Conservation (phyloP, 345 rosid species). For the Pelargonium nanum region DNA sequence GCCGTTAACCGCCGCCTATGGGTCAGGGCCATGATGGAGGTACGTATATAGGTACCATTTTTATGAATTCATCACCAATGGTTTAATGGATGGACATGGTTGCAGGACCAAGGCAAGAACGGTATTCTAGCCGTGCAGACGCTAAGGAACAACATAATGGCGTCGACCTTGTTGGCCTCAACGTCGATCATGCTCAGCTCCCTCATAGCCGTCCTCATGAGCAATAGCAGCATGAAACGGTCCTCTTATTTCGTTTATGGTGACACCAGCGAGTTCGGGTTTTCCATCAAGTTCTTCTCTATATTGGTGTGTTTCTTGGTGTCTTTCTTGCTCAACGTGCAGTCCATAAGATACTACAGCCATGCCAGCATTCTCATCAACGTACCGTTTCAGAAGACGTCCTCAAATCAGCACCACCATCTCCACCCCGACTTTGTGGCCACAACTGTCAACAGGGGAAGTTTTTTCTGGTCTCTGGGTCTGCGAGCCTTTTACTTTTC, state of each 20-base stretch:
- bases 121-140: conserved; percentile 89
- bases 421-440: conserved; percentile 3
- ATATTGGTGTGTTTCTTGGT: conserved; percentile 58
- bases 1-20: conserved; percentile 77
- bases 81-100: too few species aligned
- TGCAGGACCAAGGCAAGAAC: conserved; percentile 53
- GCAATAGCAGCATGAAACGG: conserved; percentile 15
- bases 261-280: conserved; percentile 35
- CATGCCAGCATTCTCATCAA: conserved; percentile 70
- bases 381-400: conserved; percentile 51
- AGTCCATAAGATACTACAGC: conserved; percentile 75
- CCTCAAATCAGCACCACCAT: conserved; percentile 6
- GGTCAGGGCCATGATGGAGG: conserved; percentile 97
- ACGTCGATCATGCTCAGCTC: conserved; percentile 80
- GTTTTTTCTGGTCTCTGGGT: not conserved
- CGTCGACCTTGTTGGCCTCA: conserved; percentile 78
- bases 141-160: conserved; percentile 85
- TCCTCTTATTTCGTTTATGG: conserved; percentile 35
- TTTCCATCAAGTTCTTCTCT: conserved; percentile 49
- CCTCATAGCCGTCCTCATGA: conserved; percentile 60
- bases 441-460: not conserved
- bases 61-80: too few species aligned
- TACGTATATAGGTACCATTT: not conserved
- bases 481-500: not conserved
- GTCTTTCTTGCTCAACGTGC: conserved; percentile 58